Evolutionary conservation across 495 filamentous ascomycete genomes (phyloP), one percentile per base, ranked within the genome.

Genomic region (Neurospora sp.): DNA sequence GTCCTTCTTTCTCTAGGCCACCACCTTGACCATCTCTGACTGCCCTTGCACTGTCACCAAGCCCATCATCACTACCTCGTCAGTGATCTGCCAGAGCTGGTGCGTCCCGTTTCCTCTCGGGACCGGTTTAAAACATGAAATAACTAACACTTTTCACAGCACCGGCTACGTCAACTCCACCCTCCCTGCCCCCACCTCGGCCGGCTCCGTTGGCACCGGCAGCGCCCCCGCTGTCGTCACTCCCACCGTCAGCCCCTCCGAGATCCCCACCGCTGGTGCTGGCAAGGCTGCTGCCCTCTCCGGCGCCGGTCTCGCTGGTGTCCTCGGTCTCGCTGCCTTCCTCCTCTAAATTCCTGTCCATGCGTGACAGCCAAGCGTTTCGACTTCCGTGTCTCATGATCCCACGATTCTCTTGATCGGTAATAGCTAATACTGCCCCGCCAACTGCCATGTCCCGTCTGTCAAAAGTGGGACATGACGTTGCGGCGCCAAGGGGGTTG

Each of bases 11-110:
- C 22, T 61, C 53, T 61, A 89, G 88, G 82, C 92, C 80, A 92
- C 91, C 79, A 92, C 90, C 82, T 84, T 94, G 83, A 94, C 93
- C 84, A 88, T 94, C 86, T 89, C 89, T 80, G 84, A 91, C 87
- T 91, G 89, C 88, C 88, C 90, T 69, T 92, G 89, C 89, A 96
- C 91, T 80, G 83, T 93, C 85, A 89, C 88, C 83, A 88, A 89
- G 81, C 91, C 91, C 76, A 83, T 92, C 75, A 82, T 84, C 80
- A 87, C 85, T 82, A 85, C 87, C 77, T 87, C 87, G 79, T 84
- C 86, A 78, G 88, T 90, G 76, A 79, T 86, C 85, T 92, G 91
- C 87, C 80, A 86, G 81, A 86, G 85, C 83, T 92, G 91, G 89
- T 91, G 85, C 78, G 83, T 82, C 70, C 42, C 69, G 53, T 61